Evolutionary conservation across 108 stramenopile genomes (phyloP).

Genomic region (Fragilaria radians): DNA sequence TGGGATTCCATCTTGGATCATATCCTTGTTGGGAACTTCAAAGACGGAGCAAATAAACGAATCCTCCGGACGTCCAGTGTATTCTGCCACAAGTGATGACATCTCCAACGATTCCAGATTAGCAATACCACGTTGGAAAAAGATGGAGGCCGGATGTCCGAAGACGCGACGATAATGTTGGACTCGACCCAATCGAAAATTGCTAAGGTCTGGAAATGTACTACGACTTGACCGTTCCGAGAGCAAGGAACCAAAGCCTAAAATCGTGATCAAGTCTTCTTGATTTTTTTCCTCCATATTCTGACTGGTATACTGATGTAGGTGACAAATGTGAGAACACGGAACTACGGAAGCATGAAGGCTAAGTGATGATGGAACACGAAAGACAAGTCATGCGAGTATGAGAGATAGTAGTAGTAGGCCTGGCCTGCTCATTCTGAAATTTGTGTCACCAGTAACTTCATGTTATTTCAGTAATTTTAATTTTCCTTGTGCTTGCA

Average conservation of each 20-base stretch:
- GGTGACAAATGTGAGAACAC: background rate
- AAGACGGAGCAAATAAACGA: conserved; percentile 69
- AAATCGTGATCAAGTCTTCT: conserved; percentile 41
- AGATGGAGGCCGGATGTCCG: conserved; percentile 76
- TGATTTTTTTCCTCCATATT: background rate
- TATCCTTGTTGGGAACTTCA: conserved; percentile 54
- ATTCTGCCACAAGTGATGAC: conserved; percentile 59
- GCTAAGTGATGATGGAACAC: too few relatives aligned
- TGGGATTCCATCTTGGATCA: conserved; percentile 25
- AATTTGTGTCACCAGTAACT: too few relatives aligned
- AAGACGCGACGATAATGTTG: conserved; percentile 74
- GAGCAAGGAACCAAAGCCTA: conserved; percentile 79
- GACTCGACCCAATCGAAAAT: conserved; percentile 77
- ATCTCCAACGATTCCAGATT: conserved; percentile 66
- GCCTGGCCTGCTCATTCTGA: too few relatives aligned
- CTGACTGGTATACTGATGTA: background rate
- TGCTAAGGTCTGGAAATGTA: conserved; percentile 67
- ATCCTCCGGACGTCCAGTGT: conserved; percentile 20
- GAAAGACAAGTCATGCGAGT: too few relatives aligned
- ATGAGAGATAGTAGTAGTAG: too few relatives aligned
- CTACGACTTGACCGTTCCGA: conserved; percentile 47
- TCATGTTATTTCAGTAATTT: too few relatives aligned
- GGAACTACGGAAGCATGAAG: too few relatives aligned
- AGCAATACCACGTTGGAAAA: conserved; percentile 74
- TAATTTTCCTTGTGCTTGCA: too few relatives aligned